Evolutionary conservation across 305 asterid genomes (phyloP).

Genomic region (Fraxinus platypoda): DNA sequence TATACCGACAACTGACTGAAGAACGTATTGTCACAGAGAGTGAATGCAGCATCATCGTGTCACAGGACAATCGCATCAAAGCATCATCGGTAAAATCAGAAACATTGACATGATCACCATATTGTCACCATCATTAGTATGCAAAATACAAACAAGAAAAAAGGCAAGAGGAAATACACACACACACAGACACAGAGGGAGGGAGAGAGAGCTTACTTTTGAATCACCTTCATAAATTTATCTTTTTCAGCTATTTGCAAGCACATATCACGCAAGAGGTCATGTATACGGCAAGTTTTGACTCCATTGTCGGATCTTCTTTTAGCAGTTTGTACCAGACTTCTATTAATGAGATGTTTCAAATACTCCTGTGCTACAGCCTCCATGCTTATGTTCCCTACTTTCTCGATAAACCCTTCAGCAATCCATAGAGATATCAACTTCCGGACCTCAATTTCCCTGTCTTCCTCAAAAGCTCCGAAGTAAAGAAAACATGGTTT

Average conservation of each 20-base stretch:
- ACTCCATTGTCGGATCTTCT: background rate
- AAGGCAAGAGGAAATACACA: accelerated
- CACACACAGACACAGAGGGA: too few species aligned
- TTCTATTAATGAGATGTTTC: slow-evolving; percentile 11
- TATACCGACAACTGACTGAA: background rate
- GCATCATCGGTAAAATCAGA: background rate
- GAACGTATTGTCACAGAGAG: too few species aligned
- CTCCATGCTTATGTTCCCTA: background rate
- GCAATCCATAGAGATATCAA: slow-evolving; percentile 18
- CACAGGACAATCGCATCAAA: background rate
- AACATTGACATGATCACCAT: background rate
- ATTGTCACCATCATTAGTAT: background rate
- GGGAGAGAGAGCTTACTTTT: slow-evolving; percentile 16
- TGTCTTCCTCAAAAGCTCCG: slow-evolving; percentile 11
- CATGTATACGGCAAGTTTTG: slow-evolving; percentile 19
- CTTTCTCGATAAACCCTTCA: slow-evolving; percentile 25
- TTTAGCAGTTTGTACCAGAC: slow-evolving; percentile 6
- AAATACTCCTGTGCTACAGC: slow-evolving; percentile 4
- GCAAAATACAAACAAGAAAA: background rate
- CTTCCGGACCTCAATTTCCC: background rate
- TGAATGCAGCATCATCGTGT: background rate
- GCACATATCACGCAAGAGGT: slow-evolving; percentile 15
- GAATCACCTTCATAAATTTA: background rate
- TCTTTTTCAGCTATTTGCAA: slow-evolving; percentile 2
- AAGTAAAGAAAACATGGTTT: slow-evolving; percentile 8